Base-by-base conservation (phyloP, 192 early-diverging fungal genomes). In the Podila horticola region DNA sequence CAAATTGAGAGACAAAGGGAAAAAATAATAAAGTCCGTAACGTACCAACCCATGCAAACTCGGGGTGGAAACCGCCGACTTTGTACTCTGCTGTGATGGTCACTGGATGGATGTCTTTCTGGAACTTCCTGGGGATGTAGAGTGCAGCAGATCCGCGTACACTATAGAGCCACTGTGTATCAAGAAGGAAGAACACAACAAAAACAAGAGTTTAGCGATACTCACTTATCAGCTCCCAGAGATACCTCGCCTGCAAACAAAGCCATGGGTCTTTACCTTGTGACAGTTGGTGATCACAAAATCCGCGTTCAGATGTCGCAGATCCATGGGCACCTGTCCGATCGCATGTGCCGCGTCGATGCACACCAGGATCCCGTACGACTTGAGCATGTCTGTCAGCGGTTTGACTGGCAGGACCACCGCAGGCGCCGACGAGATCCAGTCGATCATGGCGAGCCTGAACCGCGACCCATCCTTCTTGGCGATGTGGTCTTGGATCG, bases 311-410 rank as follows among this genome's bases (percentile, higher is more conserved):
- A 86, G 67, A 41, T 86, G 83, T 24, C 67, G 65, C 10, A 92
- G 49, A 45, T 92, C 73, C 2, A 92, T 55, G 28, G 90, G 89
- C 24, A 93, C 86, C 72, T 92, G 91, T 15, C 90, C 90, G 58
- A 93, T 86, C 24, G 90, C 72, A 66, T 93, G 92, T 5, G 92
- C 91, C 36, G 87, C 92, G 67, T 93, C 92, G 17, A 93, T 79
- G 64, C 88, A 73, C 4, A 87, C 86, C 50, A 89, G 64, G 67
- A 92, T 89, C 13, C 84, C 73, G 62, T 91, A 66, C 20, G 84
- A 64, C 19, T 83, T 69, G 22, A 90, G 74, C 60, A 50, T 87
- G 48, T 55, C 68, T 3, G 55, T 84, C 59, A 41, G 84, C 50
- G 49, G 58, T 57, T 79, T 88, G 63, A 82, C 82, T 67, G 38